Evolutionary conservation across 2,329 filamentous ascomycete genomes (phyloP).

Genomic region (Cercospora janseana): DNA sequence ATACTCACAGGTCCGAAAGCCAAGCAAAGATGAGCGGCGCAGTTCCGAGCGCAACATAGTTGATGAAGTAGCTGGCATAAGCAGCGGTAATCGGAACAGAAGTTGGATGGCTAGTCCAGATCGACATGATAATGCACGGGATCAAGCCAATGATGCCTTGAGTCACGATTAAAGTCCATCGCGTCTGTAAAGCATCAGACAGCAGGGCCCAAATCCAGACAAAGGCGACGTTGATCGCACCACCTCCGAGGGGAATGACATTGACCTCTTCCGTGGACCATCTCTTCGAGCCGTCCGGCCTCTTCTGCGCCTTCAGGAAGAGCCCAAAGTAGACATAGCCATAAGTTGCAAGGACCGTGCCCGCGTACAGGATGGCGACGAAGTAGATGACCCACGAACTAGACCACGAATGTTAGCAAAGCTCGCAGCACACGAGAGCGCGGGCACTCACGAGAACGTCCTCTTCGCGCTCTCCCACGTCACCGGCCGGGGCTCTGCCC

Average conservation of each 20-base stretch:
- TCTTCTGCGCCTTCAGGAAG: conserved; percentile 44
- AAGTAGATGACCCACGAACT: conserved; percentile 48
- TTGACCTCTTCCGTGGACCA: conserved; percentile 51
- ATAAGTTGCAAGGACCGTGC: conserved; percentile 48
- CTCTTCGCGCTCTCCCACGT: conserved; percentile 47
- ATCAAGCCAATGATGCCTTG: conserved; percentile 50
- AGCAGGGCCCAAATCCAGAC: conserved; percentile 56
- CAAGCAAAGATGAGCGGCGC: conserved; percentile 55
- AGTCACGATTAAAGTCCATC: conserved; percentile 52
- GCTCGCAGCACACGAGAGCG: not conserved
- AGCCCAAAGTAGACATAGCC: conserved; percentile 50
- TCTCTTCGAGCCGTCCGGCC: conserved; percentile 43
- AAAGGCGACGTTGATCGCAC: conserved; percentile 51
- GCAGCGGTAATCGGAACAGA: conserved; percentile 47
- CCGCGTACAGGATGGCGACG: conserved; percentile 47
- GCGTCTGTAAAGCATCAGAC: conserved; percentile 50
- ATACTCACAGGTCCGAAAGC: conserved; percentile 47
- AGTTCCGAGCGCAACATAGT: conserved; percentile 50
- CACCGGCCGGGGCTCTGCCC: conserved; percentile 49
- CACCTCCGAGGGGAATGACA: conserved; percentile 50
- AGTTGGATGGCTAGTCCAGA: conserved; percentile 52
- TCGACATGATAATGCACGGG: conserved; percentile 52
- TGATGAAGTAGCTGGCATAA: conserved; percentile 55
- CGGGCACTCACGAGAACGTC: conserved; percentile 38
- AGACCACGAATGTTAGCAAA: not conserved